Base-by-base conservation (phyloP, 1,284 basidiomycete species). In the Boletus semigastroideus region DNA sequence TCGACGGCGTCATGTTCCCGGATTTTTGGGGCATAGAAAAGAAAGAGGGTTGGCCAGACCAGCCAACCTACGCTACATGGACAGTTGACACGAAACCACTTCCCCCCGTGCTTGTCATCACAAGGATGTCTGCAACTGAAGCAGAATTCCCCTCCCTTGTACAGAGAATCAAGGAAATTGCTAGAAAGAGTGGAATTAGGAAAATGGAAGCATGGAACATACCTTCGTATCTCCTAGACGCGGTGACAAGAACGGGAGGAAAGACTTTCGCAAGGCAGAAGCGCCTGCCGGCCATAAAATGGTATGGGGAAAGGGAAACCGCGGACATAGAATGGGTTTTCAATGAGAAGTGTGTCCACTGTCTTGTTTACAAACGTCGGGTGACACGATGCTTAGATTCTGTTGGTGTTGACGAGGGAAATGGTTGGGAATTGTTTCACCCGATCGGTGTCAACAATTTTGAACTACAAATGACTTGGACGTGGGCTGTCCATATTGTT, bases 311-410 rank as follows among this genome's bases (percentile, higher is more conserved):
- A 5, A 5, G n/a, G 2, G n/a, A 17, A 17, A 37, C 34, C n/a
- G 17, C 34, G n/a, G 34, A 37, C n/a, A 11, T 37, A 17, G 34
- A 37, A 37, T 37, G 34, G 34, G 34, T 37, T 37, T 37, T 37
- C n/a, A 37, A 37, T 56, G 83, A 86, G 60, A 76, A 72, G 78
- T 78, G 49, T 46, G 68, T 65, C 46, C n/a, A 37, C 40, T 11
- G 9, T 39, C 17, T 9, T 36, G 5, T 37, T 17, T 33, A 17
- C 14, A 40, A 25, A 14, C 12, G n/a, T 34, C 9, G 3, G 27
- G 14, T 45, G 39, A 56, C 25, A 47, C 4, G 16, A 34, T 39
- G 8, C n/a, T 22, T 22, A 63, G 62, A 38, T 65, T 65, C 37
- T 60, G 51, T 42, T 63, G 60, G 63, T 63, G 51, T n/a, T 59